Evolutionary conservation across 1,284 basidiomycete species (phyloP), one percentile per base, ranked within the genome.

Genomic region (Cryptococcus floricola): DNA sequence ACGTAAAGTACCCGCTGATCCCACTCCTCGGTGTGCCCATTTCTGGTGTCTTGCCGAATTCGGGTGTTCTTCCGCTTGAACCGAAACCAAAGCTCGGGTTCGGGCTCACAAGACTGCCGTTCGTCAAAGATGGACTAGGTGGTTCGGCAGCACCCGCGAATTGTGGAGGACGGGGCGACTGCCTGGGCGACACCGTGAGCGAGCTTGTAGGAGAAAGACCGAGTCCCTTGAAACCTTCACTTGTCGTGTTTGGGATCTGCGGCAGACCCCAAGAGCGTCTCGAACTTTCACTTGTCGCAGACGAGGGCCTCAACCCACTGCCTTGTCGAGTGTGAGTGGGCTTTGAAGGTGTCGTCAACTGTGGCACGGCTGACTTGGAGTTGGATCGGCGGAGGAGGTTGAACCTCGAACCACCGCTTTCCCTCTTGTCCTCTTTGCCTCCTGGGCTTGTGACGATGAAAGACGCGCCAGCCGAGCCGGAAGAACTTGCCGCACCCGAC

Each of bases 221-320:
- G 3, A 69, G 48, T 6, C 60, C 62, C 9, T 60, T 62, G 27
- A 67, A 67, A 12, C 44, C 44, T 27, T 46, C 44, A 63, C 52
- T 16, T 59, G 54, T 39, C 53, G 19, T 50, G 18, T 39, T 50
- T 23, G 54, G 52, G 41, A 75, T 70, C 37, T 60, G 59, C 2
- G 73, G 73, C 23, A 75, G 60, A 39, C 73, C 73, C 50, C 73
- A 75, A 8, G 69, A 71, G 27, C 59, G 53, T 8, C 72, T 57
- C 42, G 64, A 60, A 4, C 41, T 42, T n/a, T 42, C 41, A n/a
- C n/a, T 18, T 42, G 41, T 42, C 8, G 54, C 49, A 3, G 52
- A 53, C 14, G 47, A 41, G 5, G 59, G 59, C 47, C 57, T 47
- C 34, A 58, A 47, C 4, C 54, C 58, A 25, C 18, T 42, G 23